Percentiles rank a stretch among this genome's conserved stretches.
Conservation (phyloP, 441 rosid genomes). For the Corymbia citriodora region DNA sequence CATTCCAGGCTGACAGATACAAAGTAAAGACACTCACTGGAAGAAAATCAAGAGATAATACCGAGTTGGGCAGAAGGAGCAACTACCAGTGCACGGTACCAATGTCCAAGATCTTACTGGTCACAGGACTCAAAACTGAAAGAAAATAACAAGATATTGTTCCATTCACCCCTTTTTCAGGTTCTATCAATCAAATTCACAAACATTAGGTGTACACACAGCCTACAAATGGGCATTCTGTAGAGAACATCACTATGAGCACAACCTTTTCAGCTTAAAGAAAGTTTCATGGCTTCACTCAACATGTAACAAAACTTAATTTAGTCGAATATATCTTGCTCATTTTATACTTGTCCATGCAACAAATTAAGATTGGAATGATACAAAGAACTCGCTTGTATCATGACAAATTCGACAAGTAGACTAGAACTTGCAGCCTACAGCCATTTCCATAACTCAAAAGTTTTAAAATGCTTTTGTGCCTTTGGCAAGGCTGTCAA, state of each 20-base stretch:
- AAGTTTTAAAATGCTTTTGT: background rate
- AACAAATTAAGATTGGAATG: background rate
- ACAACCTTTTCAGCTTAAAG: background rate
- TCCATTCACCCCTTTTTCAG: background rate
- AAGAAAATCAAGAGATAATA: background rate
- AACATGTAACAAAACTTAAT: background rate
- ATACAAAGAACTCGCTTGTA: background rate
- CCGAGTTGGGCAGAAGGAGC: background rate
- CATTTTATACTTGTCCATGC: background rate
- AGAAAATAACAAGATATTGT: background rate
- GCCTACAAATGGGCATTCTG: background rate
- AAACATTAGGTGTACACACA: background rate
- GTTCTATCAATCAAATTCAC: background rate
- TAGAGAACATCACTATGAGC: background rate
- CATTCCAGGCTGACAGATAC: no score
- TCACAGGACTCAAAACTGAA: background rate
- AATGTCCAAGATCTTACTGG: background rate
- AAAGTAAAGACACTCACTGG: no score
- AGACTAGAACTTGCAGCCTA: background rate
- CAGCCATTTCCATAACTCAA: background rate
- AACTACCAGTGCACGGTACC: background rate
- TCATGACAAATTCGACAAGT: background rate
- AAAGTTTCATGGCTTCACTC: background rate
- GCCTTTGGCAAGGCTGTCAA: background rate
- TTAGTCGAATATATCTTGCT: background rate